Evolutionary conservation across 1,284 basidiomycete genomes (phyloP).

Genomic region (Fomitopsis betulina): DNA sequence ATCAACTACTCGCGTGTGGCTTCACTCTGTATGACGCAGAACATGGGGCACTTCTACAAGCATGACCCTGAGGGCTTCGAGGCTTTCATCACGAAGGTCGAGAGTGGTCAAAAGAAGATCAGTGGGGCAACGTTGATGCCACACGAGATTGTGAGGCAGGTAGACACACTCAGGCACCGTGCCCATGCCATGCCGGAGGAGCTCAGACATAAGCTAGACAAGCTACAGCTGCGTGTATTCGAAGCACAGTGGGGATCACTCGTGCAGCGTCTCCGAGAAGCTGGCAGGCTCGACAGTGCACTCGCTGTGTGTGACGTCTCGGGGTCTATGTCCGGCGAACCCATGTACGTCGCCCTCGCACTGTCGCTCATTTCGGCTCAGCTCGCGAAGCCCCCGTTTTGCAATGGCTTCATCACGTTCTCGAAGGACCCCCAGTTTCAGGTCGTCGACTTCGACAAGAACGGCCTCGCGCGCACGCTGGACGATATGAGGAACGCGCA

Average conservation of each 20-base stretch:
- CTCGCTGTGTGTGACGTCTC: slow-evolving; percentile 72
- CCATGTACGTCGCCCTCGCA: slow-evolving; percentile 58
- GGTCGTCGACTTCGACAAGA: slow-evolving; percentile 36
- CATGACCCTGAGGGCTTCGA: slow-evolving; percentile 58
- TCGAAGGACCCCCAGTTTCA: slow-evolving; percentile 46
- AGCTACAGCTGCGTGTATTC: slow-evolving; percentile 37
- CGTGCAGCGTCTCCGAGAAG: slow-evolving; percentile 45
- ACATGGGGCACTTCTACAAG: slow-evolving; percentile 46
- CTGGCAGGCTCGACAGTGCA: slow-evolving; percentile 52
- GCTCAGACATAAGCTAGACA: slow-evolving; percentile 25
- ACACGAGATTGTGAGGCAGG: slow-evolving; percentile 42
- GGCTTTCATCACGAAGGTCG: slow-evolving; percentile 50
- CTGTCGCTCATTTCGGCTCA: slow-evolving; percentile 62
- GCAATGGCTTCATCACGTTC: slow-evolving; percentile 66
- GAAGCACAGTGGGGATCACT: slow-evolving; percentile 66
- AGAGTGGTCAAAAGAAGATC: slow-evolving; percentile 47
- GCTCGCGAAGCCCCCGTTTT: slow-evolving; percentile 59
- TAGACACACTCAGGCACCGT: background rate
- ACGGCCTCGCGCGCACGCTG: slow-evolving; percentile 31
- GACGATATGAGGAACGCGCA: slow-evolving; percentile 29
- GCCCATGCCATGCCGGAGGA: background rate
- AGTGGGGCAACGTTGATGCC: slow-evolving; percentile 63
- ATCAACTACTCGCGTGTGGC: slow-evolving; percentile 53
- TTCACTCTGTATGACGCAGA: slow-evolving; percentile 54
- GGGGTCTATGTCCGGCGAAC: slow-evolving; percentile 58